Base-by-base conservation (phyloP, 2,329 filamentous ascomycete genomes). In the Penicillium hesseltinei region DNA sequence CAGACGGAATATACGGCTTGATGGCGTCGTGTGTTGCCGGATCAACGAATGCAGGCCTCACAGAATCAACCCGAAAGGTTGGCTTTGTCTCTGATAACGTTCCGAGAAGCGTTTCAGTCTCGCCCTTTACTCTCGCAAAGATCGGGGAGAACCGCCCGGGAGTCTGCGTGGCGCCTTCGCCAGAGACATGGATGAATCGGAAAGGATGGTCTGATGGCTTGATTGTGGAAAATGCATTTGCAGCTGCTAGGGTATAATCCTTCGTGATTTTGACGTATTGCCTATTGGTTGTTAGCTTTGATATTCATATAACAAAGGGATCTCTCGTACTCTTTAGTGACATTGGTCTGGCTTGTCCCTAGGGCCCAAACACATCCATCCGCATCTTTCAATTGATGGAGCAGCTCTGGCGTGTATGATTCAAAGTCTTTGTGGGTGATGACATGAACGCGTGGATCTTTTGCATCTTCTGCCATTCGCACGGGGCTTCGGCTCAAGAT, bases 331-430 rank as follows among this genome's bases (percentile, higher is more conserved):
- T 87, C 83, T 59, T 83, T 84, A 56, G 69, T 69, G 8, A 90
- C 87, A 40, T 81, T 75, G 11, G 72, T 84, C 66, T 86, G 82
- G 59, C 82, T 85, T 47, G 87, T 84, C 0, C 89, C 89, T 69
- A 88, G 78, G 0, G 89, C 88, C 89, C 89, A 92, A 1, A 92
- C 86, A 58, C 85, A 88, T 2, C 86, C 88, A 8, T 81, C 76
- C 0, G 88, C 89, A 23, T 84, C 88, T 51, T 80, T 78, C 0
- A 92, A 77, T 67, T 87, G 78, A 3, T 75, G 72, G 10, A 91
- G 77, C 2, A 91, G 63, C 0, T 78, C 77, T 0, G 80, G 65
- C 36, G 83, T 80, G 69, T 90, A 92, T 1, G 71, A 76, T 13
- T 76, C 72, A 67, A 89, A 92, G 70, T 92, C 86, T 17, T 82